A percentile compares a stretch with the other conserved stretches of the same genome.
Conservation (phyloP, 495 filamentous ascomycete species). For the Xylaria scruposa region DNA sequence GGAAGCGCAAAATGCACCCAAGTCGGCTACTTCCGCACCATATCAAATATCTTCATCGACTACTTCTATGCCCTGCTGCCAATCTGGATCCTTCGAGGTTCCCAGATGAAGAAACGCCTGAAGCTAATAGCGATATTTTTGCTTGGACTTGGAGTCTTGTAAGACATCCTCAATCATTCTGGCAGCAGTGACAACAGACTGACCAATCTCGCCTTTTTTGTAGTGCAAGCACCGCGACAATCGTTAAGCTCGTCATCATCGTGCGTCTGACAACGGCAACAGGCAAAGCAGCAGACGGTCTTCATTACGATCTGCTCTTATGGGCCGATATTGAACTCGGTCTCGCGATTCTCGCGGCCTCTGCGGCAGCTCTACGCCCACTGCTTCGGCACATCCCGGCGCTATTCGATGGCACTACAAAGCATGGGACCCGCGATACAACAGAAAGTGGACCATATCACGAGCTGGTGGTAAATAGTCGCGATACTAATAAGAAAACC, state of each 20-base stretch:
- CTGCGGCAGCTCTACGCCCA: conserved; percentile 36
- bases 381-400: conserved; percentile 33
- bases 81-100: conserved; percentile 33
- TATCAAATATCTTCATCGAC: conserved; percentile 42
- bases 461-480: conserved; percentile 26
- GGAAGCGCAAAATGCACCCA: conserved; percentile 34
- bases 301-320: conserved; percentile 39
- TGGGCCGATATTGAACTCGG: conserved; percentile 43
- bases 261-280: conserved; percentile 31
- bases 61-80: conserved; percentile 41
- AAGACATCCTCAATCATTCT: conserved; percentile 3
- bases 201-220: background rate
- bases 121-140: conserved; percentile 36
- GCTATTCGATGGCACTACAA: conserved; percentile 23
- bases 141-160: conserved; percentile 39
- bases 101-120: conserved; percentile 31
- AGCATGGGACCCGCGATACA: conserved; percentile 24
- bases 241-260: conserved; percentile 41
- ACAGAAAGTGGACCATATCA: conserved; percentile 31
- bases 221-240: conserved; percentile 40
- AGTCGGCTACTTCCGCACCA: conserved; percentile 39
- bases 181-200: conserved; percentile 3
- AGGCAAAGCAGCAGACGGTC: conserved; percentile 27
- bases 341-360: conserved; percentile 38
- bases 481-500: background rate